Conservation (phyloP, 306 rosid species). For the Cicer cuneatum region DNA sequence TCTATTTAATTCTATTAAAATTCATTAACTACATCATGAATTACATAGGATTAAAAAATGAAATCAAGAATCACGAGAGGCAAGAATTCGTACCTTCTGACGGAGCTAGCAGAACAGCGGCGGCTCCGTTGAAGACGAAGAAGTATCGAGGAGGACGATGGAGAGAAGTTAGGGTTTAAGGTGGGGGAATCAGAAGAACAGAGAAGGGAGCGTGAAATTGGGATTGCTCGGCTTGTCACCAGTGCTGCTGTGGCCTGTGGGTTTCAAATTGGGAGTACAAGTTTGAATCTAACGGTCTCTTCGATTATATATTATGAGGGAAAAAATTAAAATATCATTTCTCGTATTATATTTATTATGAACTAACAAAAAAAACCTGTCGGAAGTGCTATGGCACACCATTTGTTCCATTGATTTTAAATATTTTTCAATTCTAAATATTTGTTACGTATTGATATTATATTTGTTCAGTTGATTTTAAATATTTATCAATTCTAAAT, state of each 20-base stretch:
- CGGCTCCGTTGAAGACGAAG: background rate
- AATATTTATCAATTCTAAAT: no score
- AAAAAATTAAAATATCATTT: no score
- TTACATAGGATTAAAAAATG: background rate
- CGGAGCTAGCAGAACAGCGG: background rate
- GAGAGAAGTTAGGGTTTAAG: background rate
- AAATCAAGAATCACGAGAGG: background rate
- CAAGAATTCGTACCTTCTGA: background rate
- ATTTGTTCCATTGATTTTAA: no score
- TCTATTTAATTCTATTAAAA: background rate
- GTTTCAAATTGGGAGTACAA: background rate
- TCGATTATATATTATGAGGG: no score
- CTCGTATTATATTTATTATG: no score
- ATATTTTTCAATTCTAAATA: no score
- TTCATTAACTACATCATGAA: background rate
- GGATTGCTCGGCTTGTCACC: background rate
- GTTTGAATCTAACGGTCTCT: conserved; percentile 2
- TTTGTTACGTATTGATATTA: no score
- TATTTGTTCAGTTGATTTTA: no score
- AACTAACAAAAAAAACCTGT: no score
- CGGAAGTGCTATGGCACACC: no score
- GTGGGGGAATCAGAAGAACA: background rate
- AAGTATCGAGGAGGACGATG: background rate
- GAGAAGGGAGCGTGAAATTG: background rate
- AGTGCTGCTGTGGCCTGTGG: no score